Base-by-base conservation (phyloP, 352 stramenopile genomes). In the Globisporangium acanthophoron region DNA sequence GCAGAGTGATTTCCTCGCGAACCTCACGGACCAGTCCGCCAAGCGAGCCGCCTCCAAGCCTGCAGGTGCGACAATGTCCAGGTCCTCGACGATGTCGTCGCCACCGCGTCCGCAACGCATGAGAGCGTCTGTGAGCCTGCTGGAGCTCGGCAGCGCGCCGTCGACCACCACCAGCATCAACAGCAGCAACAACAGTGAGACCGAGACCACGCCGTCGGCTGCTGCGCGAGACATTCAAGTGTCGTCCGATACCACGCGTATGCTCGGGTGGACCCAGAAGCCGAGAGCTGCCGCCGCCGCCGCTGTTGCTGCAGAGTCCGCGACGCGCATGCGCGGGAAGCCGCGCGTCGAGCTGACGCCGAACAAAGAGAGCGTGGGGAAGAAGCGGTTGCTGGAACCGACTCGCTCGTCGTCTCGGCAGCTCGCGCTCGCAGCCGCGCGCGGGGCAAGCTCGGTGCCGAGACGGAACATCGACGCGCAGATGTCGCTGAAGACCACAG, bases 121-220 rank as follows among this genome's bases (percentile, higher is more conserved):
- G 56, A 24, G n/a, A 41, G 20, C 56, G 18, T 45, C 51, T 12
- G 50, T 45, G 7, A 52, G 58, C 18, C 27, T 45, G 5, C 45
- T 64, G 16, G 58, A 64, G 31, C 33, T 51, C 13, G 46, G 43
- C 5, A 64, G 58, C 31, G 58, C 58, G 4, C 58, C 58, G 15
- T 57, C 50, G 21, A 31, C 50, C 9, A 53, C 29, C 35, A 43
- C 18, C 20, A 15, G 18, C 9, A 20, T 4, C 16, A 50, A n/a
- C 48, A 44, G 20, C 31, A 43, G 12, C 37, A 43, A 1, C 37
- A 18, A 5, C 37, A 16, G 5, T 3, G 2, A 41, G 18, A 12
- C 13, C 15, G 20, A 29, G 11, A 11, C n/a, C 3, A n/a, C 33
- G 6, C 18, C 35, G 33, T 20, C 50, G 11, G 4, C 44, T 18